phyloP scores from a whole-genome alignment of 176 grass and related monocot species.

The barley (Hordeum vulgare) region MorexV3_pseudomolecules_assembly NC_058522.1:15785457-15785956 shows the following conservation, averaged over 20 bases:
- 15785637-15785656: too few species aligned
- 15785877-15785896: background rate
- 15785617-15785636: constrained; percentile 21
- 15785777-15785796: background rate
- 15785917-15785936: background rate
- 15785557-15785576: background rate
- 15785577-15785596: background rate
- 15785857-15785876: background rate
- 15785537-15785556: background rate
- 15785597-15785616: background rate
- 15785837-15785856: constrained; percentile 35
- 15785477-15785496: background rate
- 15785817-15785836: constrained; percentile 19
- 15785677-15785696: background rate
- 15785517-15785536: background rate
- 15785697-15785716: background rate
- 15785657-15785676: background rate
- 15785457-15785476: background rate
- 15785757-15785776: background rate
- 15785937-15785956: too few species aligned
- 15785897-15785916: background rate
- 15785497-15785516: background rate
- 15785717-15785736: background rate
- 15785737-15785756: background rate
- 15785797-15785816: too few species aligned